Conservation (phyloP, 768 basidiomycete genomes). For the Cystofilobasidium bisporidii region DNA sequence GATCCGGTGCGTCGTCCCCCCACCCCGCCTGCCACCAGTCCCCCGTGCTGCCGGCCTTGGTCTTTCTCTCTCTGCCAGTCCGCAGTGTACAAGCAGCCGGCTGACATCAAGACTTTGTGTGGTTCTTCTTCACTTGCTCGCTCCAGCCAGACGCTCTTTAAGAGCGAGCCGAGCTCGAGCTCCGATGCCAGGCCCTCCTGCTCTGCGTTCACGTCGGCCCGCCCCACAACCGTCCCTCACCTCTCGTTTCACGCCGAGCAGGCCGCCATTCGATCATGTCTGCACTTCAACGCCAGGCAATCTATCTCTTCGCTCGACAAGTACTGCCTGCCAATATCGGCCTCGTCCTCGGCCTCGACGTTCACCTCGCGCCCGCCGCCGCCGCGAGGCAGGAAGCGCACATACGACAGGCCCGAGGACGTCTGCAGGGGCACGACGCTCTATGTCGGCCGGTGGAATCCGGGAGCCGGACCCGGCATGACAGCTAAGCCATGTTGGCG, state of each 20-base stretch:
- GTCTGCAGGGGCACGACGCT: not conserved
- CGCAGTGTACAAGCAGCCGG: too few species aligned
- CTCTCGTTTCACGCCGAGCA: slow-evolving; percentile 4
- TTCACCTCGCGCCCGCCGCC: too few species aligned
- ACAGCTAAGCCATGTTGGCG: slow-evolving; percentile 23
- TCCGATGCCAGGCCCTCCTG: not conserved
- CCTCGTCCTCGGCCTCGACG: too few species aligned
- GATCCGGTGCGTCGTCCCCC: slow-evolving; percentile 4
- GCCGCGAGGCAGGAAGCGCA: too few species aligned
- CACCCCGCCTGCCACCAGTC: too few species aligned
- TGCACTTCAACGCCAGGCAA: slow-evolving; percentile 8
- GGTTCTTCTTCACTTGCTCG: too few species aligned
- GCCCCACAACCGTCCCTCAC: not conserved
- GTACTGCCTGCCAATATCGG: not conserved
- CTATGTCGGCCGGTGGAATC: slow-evolving; percentile 20
- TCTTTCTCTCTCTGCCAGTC: too few species aligned
- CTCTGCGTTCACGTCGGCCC: not conserved
- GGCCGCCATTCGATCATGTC: slow-evolving; percentile 1
- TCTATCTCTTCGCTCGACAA: not conserved
- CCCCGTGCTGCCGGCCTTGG: too few species aligned
- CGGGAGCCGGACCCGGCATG: not conserved
- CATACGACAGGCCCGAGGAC: not conserved
- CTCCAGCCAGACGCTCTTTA: too few species aligned
- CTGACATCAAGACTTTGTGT: too few species aligned
- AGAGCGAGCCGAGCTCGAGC: too few species aligned